phyloP scores from a whole-genome alignment of 1,284 basidiomycete genomes.

The Rhodotorula sp. region DNA sequence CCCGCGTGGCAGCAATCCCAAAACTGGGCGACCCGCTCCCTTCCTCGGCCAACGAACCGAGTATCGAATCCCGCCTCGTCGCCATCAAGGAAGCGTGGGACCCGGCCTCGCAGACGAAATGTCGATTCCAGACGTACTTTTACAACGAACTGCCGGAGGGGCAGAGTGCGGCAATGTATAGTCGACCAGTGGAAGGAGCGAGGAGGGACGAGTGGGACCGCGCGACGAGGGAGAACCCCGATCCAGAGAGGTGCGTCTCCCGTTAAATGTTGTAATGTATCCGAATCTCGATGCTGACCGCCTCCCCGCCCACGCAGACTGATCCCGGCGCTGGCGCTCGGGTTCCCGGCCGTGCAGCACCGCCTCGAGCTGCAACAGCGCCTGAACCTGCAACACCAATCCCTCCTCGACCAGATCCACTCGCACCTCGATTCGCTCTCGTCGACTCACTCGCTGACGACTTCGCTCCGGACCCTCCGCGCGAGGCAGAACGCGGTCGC shows the following conservation, averaged over 20 bases:
- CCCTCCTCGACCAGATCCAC: constrained; percentile 27
- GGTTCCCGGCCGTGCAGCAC: constrained; percentile 33
- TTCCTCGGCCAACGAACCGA: constrained; percentile 10
- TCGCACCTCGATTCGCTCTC: constrained; percentile 23
- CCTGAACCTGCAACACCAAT: constrained; percentile 16
- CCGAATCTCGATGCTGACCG: neutral
- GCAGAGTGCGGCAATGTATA: constrained; percentile 18
- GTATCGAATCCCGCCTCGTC: constrained; percentile 28
- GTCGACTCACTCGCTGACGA: constrained; percentile 20
- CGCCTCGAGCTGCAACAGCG: constrained; percentile 26
- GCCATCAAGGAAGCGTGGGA: constrained; percentile 31
- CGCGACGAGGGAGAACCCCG: constrained; percentile 37
- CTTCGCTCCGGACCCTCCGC: constrained; percentile 27
- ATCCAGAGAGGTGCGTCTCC: constrained; percentile 33
- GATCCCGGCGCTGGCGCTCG: constrained; percentile 37
- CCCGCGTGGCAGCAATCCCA: constrained; percentile 19
- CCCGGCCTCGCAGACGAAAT: constrained; percentile 18
- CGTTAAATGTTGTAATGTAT: neutral
- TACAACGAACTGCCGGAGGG: constrained; percentile 29
- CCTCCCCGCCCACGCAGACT: constrained; percentile 12
- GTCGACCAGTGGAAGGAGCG: constrained; percentile 21
- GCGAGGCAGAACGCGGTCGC: constrained; percentile 22
- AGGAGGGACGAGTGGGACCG: constrained; percentile 31
- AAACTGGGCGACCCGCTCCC: constrained; percentile 33
- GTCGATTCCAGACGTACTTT: constrained; percentile 38